Conservation (phyloP, 192 early-diverging fungal genomes). For the Coemansia sp. region DNA sequence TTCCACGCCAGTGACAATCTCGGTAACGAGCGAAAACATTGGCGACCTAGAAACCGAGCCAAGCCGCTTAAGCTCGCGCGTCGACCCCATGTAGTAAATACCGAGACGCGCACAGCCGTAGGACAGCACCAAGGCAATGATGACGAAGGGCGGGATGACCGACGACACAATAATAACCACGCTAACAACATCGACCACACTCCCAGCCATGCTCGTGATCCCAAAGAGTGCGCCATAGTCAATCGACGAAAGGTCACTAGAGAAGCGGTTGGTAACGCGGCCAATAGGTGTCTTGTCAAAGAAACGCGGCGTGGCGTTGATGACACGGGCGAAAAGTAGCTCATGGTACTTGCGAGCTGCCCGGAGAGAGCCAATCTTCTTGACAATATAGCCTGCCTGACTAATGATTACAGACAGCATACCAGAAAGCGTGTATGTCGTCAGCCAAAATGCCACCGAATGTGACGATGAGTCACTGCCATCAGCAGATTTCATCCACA, state of each 20-base stretch:
- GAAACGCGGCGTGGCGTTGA: conserved; percentile 82
- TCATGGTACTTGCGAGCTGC: conserved; percentile 35
- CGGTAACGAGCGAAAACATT: conserved; percentile 72
- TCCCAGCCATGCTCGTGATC: conserved; percentile 50
- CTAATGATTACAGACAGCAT: conserved; percentile 16
- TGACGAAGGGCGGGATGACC: conserved; percentile 70
- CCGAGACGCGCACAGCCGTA: conserved; percentile 64
- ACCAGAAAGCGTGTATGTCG: conserved; percentile 61
- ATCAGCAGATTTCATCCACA: conserved; percentile 42
- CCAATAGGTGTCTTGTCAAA: conserved; percentile 90
- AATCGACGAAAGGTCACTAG: conserved; percentile 78
- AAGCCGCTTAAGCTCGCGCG: conserved; percentile 82
- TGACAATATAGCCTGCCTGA: conserved; percentile 1
- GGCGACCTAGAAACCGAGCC: conserved; percentile 70
- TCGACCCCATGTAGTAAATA: conserved; percentile 65
- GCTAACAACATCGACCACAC: conserved; percentile 51
- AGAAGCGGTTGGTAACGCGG: conserved; percentile 86
- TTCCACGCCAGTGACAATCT: conserved; percentile 64
- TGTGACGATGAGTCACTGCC: not conserved
- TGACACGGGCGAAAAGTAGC: conserved; percentile 26
- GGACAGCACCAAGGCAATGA: conserved; percentile 61
- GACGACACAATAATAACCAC: conserved; percentile 60
- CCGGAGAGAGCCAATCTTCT: conserved; percentile 55
- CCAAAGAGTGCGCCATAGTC: conserved; percentile 61
- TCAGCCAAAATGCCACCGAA: conserved; percentile 59